Conservation (phyloP, 2,329 filamentous ascomycete genomes). For the Arthroderma uncinatum region DNA sequence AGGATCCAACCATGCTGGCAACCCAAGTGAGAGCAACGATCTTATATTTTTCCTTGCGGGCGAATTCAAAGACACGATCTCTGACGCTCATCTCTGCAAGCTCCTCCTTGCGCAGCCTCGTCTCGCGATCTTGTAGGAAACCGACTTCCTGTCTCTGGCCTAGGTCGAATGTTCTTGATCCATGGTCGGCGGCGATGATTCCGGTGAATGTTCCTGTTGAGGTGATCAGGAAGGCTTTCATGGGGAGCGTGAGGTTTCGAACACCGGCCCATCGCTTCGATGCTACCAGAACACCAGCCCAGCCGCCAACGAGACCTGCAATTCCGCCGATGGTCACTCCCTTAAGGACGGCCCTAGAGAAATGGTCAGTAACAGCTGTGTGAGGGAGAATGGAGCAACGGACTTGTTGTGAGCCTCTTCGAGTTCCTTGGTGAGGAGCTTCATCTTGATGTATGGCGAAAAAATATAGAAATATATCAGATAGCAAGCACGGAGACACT, state of each 20-base stretch:
- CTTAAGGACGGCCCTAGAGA: conserved; percentile 55
- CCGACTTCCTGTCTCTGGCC: conserved; percentile 54
- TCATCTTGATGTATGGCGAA: conserved; percentile 51
- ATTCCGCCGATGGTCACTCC: conserved; percentile 66
- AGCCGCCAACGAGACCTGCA: conserved; percentile 55
- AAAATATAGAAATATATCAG: not conserved
- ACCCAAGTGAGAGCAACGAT: conserved; percentile 78
- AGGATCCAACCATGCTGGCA: conserved; percentile 62
- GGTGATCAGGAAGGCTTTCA: conserved; percentile 80
- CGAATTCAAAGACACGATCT: conserved; percentile 60
- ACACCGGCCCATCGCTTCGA: conserved; percentile 64
- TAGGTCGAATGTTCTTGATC: conserved; percentile 60
- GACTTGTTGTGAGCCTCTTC: conserved; percentile 73
- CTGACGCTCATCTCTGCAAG: conserved; percentile 45
- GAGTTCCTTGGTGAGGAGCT: conserved; percentile 90
- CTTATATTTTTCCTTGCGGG: conserved; percentile 68
- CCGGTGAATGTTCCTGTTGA: conserved; percentile 72
- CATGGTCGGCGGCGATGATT: conserved; percentile 75
- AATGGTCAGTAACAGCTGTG: not conserved
- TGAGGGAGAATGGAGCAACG: conserved; percentile 15
- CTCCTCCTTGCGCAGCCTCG: conserved; percentile 45
- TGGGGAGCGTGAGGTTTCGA: conserved; percentile 70
- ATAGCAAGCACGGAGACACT: not conserved
- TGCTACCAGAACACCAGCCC: conserved; percentile 56
- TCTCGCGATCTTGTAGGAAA: conserved; percentile 54